Percentiles rank a stretch among this genome's conserved stretches.
Evolutionary conservation across 1,284 basidiomycete genomes (phyloP).

Genomic region (Anthracocystis panici-leucophaei): DNA sequence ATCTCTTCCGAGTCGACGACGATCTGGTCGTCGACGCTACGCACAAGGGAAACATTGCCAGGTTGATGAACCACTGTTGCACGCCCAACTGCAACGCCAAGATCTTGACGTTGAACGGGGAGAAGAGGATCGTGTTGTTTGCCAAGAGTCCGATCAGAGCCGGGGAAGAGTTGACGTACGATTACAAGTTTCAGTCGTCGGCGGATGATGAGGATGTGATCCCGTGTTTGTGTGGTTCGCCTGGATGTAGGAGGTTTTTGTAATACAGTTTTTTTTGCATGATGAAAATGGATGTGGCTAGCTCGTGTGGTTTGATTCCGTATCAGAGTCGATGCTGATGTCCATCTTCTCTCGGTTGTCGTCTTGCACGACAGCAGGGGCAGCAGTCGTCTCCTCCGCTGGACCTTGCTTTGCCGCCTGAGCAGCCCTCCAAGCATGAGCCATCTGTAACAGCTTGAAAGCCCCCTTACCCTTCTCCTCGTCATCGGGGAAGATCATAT

Average conservation of each 20-base stretch:
- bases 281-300: constrained; percentile 5
- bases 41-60: constrained; percentile 92
- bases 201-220: constrained; percentile 69
- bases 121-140: constrained; percentile 98
- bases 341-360: constrained; percentile 11
- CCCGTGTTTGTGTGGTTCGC: constrained; percentile 71
- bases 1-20: constrained; percentile 71
- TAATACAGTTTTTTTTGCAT: constrained; percentile 13
- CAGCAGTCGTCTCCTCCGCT: neutral
- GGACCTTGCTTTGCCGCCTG: constrained; percentile 38
- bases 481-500: constrained; percentile 68
- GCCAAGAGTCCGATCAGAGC: constrained; percentile 93
- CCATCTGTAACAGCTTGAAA: constrained; percentile 65
- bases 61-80: constrained; percentile 80
- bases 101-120: constrained; percentile 97
- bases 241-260: constrained; percentile 67
- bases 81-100: constrained; percentile 97
- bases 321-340: constrained; percentile 20
- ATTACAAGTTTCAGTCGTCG: constrained; percentile 69
- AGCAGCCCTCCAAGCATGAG: constrained; percentile 61
- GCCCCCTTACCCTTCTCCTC: constrained; percentile 63
- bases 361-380: neutral
- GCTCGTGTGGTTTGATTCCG: neutral
- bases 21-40: constrained; percentile 86
- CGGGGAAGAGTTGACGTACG: constrained; percentile 71